Conservation (phyloP, 2,329 filamentous ascomycete species). For the Xylaria arbuscula region DNA sequence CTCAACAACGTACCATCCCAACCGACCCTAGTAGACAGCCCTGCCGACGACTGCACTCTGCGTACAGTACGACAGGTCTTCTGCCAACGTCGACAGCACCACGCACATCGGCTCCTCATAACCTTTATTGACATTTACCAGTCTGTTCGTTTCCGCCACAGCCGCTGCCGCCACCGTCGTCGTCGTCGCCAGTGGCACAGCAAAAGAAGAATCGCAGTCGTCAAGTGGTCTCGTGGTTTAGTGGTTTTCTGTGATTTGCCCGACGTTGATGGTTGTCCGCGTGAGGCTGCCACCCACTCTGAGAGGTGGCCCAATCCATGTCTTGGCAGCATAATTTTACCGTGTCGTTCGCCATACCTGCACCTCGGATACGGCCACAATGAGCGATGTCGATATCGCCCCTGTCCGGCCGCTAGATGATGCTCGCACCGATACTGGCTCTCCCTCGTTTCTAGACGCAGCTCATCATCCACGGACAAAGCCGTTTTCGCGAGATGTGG, state of each 20-base stretch:
- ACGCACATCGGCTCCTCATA: background rate
- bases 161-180: background rate
- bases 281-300: slow-evolving; percentile 45
- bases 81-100: slow-evolving; percentile 4
- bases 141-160: background rate
- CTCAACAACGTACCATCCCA: slow-evolving; percentile 18
- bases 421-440: slow-evolving; percentile 27
- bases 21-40: slow-evolving; percentile 14
- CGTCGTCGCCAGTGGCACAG: background rate
- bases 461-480: slow-evolving; percentile 38
- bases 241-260: slow-evolving; percentile 13
- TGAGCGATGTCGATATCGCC: slow-evolving; percentile 45
- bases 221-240: too few relatives aligned
- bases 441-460: slow-evolving; percentile 34
- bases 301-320: slow-evolving; percentile 48
- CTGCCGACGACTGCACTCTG: slow-evolving; percentile 18
- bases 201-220: slow-evolving; percentile 7
- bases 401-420: slow-evolving; percentile 41
- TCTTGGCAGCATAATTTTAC: slow-evolving; percentile 49
- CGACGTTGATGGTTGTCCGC: slow-evolving; percentile 33
- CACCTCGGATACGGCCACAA: slow-evolving; percentile 38
- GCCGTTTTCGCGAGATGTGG: slow-evolving; percentile 52
- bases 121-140: background rate
- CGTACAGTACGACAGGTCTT: slow-evolving; percentile 4
- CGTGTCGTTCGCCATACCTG: slow-evolving; percentile 37